phyloP scores from a whole-genome alignment of 257 asterid species.

The Solanum lignicaule region DNA sequence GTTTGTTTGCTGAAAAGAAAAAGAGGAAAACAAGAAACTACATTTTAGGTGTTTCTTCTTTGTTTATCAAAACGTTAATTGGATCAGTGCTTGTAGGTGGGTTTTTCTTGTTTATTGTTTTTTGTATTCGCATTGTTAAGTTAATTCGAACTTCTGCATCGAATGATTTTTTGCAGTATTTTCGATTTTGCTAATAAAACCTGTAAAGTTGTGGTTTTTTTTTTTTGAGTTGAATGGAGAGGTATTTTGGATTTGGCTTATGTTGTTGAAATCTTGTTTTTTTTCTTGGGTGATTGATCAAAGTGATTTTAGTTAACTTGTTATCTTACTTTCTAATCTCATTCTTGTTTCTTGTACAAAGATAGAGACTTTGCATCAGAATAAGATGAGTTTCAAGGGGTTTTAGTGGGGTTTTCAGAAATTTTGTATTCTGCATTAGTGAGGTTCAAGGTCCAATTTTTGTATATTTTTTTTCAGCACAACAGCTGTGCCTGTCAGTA shows the following conservation, averaged over 20 bases:
- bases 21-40: neutral
- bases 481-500: neutral
- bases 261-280: neutral
- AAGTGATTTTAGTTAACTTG: neutral
- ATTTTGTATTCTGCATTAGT: neutral
- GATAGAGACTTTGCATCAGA: neutral
- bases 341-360: neutral
- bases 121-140: neutral
- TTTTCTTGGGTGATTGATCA: neutral
- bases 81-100: neutral
- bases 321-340: neutral
- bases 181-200: neutral
- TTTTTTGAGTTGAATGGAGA: neutral
- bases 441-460: neutral
- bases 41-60: constrained; percentile 1
- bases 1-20: neutral
- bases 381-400: neutral
- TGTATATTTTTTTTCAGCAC: neutral
- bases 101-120: neutral
- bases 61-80: neutral
- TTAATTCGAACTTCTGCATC: neutral
- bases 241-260: neutral
- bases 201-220: neutral
- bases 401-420: neutral
- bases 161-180: neutral